Evolutionary conservation across 1,284 basidiomycete genomes (phyloP).

Genomic region (Irpex sp.): DNA sequence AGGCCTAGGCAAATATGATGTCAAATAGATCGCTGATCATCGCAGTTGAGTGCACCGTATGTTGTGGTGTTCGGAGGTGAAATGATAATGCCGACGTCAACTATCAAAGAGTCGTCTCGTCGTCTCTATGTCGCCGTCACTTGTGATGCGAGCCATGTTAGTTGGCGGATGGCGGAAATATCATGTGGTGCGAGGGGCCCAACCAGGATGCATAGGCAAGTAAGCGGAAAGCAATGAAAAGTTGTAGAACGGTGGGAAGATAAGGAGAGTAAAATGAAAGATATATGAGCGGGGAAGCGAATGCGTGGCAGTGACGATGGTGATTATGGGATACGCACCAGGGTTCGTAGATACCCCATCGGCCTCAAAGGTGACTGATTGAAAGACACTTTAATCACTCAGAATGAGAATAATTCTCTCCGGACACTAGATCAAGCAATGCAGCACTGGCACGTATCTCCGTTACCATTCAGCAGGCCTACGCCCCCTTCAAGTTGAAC

Average conservation of each 20-base stretch:
- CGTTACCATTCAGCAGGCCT: constrained; percentile 37
- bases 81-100: too few relatives aligned
- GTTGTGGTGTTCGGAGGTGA: not conserved
- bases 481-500: too few relatives aligned
- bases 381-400: constrained; percentile 59
- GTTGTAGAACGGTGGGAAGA: too few relatives aligned
- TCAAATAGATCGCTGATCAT: not conserved
- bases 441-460: constrained; percentile 68
- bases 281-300: not conserved
- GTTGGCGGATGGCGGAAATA: not conserved
- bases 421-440: constrained; percentile 61
- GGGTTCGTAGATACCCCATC: constrained; percentile 86
- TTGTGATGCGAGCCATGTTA: constrained; percentile 31
- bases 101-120: constrained; percentile 44
- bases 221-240: too few relatives aligned
- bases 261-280: not conserved
- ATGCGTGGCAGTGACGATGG: not conserved
- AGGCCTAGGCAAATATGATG: too few relatives aligned
- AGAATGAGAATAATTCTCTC: constrained; percentile 64
- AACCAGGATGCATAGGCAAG: too few relatives aligned
- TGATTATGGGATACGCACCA: constrained; percentile 36
- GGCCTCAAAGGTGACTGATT: constrained; percentile 38
- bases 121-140: constrained; percentile 76
- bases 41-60: not conserved
- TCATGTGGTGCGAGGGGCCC: not conserved